These are phyloP conservation scores for Starmerella floris DNA, from an alignment of 805 yeast genomes.

Conservation along the genomic window DNA sequence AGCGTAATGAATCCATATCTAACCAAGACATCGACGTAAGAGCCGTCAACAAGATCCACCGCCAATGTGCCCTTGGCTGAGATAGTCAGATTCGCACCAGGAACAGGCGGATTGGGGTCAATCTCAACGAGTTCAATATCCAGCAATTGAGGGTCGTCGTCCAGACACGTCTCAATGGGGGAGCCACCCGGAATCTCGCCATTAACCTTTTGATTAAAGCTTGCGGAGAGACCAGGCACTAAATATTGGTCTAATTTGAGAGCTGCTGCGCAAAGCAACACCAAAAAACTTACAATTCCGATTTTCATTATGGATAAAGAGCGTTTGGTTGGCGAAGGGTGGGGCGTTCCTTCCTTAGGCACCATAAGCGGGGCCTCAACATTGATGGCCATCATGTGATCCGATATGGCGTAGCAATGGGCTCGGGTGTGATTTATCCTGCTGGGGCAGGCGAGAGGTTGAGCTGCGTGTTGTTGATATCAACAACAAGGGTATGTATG, in stretches of 20 bases:
- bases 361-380: no score
- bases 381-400: no score
- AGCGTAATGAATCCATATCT: constrained; percentile 82
- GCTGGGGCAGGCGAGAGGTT: no score
- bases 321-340: neutral
- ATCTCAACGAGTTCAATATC: constrained; percentile 46
- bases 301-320: neutral
- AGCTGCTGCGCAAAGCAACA: neutral
- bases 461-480: no score
- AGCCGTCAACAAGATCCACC: constrained; percentile 57
- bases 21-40: constrained; percentile 90
- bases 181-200: constrained; percentile 68
- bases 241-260: neutral
- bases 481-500: no score
- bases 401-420: no score
- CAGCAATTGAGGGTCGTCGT: constrained; percentile 47
- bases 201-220: neutral
- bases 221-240: neutral
- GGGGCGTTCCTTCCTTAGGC: no score
- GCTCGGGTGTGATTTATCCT: no score
- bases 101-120: constrained; percentile 75
- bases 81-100: constrained; percentile 74
- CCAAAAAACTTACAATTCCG: neutral
- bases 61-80: constrained; percentile 55
- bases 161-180: constrained; percentile 69